Base-by-base conservation (phyloP, 2,329 filamentous ascomycete species). In the Sporothrix globosa region DNA sequence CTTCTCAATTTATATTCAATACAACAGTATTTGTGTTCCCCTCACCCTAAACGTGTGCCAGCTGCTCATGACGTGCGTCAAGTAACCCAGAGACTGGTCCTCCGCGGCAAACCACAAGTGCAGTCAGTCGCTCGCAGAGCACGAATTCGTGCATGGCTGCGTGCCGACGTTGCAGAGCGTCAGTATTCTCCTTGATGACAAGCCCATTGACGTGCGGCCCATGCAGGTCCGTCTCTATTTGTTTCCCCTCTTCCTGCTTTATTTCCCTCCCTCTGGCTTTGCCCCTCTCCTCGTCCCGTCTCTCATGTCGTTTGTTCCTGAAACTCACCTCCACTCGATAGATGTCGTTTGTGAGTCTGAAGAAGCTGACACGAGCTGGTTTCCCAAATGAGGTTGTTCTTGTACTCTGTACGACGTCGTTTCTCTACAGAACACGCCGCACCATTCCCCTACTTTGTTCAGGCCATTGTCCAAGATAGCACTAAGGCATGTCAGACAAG, bases 61-160 rank as follows among this genome's bases (percentile, higher is more conserved):
- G 44, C 39, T 61, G 9, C 56, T 24, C 58, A 63, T 63, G 58
- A 63, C 58, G 58, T 63, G 58, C 58, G 39, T 63, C 58, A 63
- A 63, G 34, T 34, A 41, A 63, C 58, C 58, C 46, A 44, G 58
- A 63, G 58, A 17, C 58, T 46, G 39, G 58, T 19, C 52, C 56
- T 60, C 39, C 39, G 21, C 58, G 13, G n/a, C 58, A 46, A 63
- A 21, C 58, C 39, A 46, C 39, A 46, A 63, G 39, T 46, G 5
- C 58, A 27, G n/a, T 34, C 53, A 30, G 34, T 34, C 53, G 34
- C 5, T 58, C 39, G 19, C 19, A 30, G 19, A 60, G 34, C 21
- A 44, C 56, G 56, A 61, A 44, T 41, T 61, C 56, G 56, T 46
- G 58, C 58, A 63, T 46, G 3, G n/a, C 34, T 34, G 7, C 34